Evolutionary conservation across 352 stramenopile genomes (phyloP).

Genomic region (Phytophthora podocarpi): DNA sequence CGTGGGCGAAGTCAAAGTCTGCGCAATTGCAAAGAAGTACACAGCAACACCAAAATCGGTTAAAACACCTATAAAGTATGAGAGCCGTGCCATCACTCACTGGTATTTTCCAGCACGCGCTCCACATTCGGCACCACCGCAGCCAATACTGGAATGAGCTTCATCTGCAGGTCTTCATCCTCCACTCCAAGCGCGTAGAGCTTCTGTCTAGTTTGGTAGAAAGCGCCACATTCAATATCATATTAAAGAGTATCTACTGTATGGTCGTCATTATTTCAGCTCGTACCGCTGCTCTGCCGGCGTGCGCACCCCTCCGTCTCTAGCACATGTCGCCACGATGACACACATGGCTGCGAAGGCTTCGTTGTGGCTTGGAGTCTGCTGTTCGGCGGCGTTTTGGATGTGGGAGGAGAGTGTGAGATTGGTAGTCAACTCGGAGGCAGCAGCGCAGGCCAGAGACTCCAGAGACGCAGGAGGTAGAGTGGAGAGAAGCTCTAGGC

Average conservation of each 20-base stretch:
- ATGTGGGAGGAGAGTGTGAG: neutral
- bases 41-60: neutral
- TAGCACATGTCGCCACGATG: conserved; percentile 30
- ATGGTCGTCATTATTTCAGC: neutral
- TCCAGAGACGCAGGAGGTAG: conserved; percentile 25
- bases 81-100: conserved; percentile 21
- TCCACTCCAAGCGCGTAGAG: conserved; percentile 41
- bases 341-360: conserved; percentile 36
- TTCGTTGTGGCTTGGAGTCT: conserved; percentile 5
- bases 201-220: conserved; percentile 22
- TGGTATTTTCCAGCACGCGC: conserved; percentile 39
- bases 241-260: conserved; percentile 4
- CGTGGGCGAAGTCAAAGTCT: conserved; percentile 79
- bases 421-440: conserved; percentile 26
- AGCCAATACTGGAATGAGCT: conserved; percentile 27
- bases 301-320: conserved; percentile 16
- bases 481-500: conserved; percentile 5
- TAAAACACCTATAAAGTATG: too few species aligned
- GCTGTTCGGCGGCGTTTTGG: conserved; percentile 5
- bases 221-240: conserved; percentile 3
- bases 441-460: conserved; percentile 27
- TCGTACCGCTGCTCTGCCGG: conserved; percentile 25
- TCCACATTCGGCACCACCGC: conserved; percentile 25
- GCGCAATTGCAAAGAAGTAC: neutral
- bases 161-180: conserved; percentile 30